Conservation (phyloP, 73 alveolate species). For the Durusdinium trenchii region DNA sequence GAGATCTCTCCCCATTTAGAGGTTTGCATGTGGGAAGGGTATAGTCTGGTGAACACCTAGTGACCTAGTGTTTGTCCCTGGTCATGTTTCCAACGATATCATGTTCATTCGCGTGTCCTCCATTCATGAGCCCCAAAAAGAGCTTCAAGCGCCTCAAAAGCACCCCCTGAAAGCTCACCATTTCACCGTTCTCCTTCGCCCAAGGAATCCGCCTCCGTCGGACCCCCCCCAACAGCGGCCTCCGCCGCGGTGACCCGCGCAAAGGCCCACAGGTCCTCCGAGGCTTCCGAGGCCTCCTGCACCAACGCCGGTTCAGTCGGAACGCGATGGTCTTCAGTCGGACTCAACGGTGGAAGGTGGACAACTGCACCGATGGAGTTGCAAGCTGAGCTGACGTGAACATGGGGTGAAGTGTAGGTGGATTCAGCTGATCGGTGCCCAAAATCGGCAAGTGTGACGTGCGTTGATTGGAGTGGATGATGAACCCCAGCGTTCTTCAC, state of each 20-base stretch:
- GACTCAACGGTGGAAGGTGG: no score
- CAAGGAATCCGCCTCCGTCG: neutral
- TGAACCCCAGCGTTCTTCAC: no score
- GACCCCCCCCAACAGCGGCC: neutral
- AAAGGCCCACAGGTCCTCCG: slow-evolving; percentile 14
- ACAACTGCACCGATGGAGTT: no score
- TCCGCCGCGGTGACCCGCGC: slow-evolving; percentile 37
- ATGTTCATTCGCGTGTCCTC: no score
- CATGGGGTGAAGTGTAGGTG: neutral
- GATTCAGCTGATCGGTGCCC: no score
- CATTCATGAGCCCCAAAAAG: no score
- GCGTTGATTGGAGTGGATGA: no score
- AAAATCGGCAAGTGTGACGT: no score
- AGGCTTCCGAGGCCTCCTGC: slow-evolving; percentile 36
- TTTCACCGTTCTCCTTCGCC: neutral
- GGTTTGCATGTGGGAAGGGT: neutral
- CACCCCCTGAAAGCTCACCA: neutral
- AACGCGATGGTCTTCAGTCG: no score
- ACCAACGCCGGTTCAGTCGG: no score
- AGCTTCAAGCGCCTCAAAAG: no score
- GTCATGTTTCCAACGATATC: neutral
- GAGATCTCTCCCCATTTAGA: neutral
- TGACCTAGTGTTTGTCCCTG: neutral
- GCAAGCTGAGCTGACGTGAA: neutral
- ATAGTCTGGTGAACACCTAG: neutral